phyloP scores from a whole-genome alignment of 768 basidiomycete genomes.

The Coprinopsis marcescibilis region DNA sequence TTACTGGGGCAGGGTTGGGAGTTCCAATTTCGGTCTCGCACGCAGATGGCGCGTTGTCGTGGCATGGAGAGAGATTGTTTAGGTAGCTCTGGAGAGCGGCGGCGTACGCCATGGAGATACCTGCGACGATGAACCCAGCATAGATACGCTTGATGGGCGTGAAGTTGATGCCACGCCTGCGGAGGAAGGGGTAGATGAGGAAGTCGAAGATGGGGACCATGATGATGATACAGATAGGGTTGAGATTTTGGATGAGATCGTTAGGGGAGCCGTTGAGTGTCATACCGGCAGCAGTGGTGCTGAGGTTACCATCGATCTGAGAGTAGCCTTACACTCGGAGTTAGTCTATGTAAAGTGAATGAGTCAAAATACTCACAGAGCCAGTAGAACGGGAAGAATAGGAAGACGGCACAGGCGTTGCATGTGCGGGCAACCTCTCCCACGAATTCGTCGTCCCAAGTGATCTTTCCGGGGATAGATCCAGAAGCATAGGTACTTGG shows the following conservation, averaged over 20 bases:
- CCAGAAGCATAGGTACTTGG: conserved; percentile 31
- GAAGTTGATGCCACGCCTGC: conserved; percentile 44
- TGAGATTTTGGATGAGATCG: conserved; percentile 47
- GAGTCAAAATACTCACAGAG: conserved; percentile 24
- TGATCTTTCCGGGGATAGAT: conserved; percentile 33
- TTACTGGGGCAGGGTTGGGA: conserved; percentile 33
- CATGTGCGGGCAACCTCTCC: conserved; percentile 44
- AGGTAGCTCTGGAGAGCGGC: conserved; percentile 43
- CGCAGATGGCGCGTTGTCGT: conserved; percentile 35
- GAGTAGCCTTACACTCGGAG: conserved; percentile 37
- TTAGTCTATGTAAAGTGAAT: neutral
- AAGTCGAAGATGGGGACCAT: conserved; percentile 48
- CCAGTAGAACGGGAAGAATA: conserved; percentile 51
- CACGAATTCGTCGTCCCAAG: conserved; percentile 53
- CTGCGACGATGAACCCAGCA: conserved; percentile 46
- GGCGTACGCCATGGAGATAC: conserved; percentile 47
- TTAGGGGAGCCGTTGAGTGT: conserved; percentile 42
- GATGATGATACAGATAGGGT: conserved; percentile 43
- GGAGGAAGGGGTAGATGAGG: conserved; percentile 42
- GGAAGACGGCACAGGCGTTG: conserved; percentile 43
- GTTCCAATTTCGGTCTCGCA: conserved; percentile 26
- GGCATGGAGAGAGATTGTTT: conserved; percentile 38
- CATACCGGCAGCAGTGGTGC: conserved; percentile 45
- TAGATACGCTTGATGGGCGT: conserved; percentile 47
- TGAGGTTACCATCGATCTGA: conserved; percentile 46